Percentiles rank a stretch among this genome's conserved stretches.
These are phyloP conservation scores for Angophora floribunda DNA, from an alignment of 345 rosid genomes.

Conservation along the genomic window DNA sequence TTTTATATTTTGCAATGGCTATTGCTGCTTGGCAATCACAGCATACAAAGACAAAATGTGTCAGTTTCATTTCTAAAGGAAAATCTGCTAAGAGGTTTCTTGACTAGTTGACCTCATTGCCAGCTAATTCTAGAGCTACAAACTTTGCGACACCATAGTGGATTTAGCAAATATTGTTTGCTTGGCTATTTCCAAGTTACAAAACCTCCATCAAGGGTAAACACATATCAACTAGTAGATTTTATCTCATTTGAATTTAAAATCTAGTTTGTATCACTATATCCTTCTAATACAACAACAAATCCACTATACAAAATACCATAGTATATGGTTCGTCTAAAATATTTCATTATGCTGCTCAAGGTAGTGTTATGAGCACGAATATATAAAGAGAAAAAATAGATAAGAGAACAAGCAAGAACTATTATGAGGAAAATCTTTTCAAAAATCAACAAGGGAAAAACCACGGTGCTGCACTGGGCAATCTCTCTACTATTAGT, in stretches of 20 bases:
- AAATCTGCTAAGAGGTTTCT: not conserved
- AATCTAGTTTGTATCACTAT: not conserved
- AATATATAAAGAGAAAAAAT: too few species aligned
- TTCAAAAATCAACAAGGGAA: too few species aligned
- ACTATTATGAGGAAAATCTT: too few species aligned
- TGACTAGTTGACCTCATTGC: not conserved
- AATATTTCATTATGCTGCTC: not conserved
- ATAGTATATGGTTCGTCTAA: not conserved
- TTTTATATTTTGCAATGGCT: not conserved
- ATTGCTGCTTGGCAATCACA: not conserved
- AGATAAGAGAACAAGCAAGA: too few species aligned
- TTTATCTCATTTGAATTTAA: not conserved
- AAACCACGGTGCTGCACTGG: too few species aligned
- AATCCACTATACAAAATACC: not conserved
- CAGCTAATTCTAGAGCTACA: not conserved
- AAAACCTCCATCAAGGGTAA: not conserved
- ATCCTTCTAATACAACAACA: not conserved
- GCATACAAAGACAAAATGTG: not conserved
- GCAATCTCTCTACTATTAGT: too few species aligned
- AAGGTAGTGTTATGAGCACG: not conserved
- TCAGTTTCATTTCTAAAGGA: not conserved
- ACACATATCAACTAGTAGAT: not conserved
- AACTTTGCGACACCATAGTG: not conserved
- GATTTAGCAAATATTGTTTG: not conserved
- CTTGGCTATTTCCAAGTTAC: not conserved